These are phyloP conservation scores for Acer yangbiense DNA, from an alignment of 345 rosid species.

Conservation along the genomic window DNA sequence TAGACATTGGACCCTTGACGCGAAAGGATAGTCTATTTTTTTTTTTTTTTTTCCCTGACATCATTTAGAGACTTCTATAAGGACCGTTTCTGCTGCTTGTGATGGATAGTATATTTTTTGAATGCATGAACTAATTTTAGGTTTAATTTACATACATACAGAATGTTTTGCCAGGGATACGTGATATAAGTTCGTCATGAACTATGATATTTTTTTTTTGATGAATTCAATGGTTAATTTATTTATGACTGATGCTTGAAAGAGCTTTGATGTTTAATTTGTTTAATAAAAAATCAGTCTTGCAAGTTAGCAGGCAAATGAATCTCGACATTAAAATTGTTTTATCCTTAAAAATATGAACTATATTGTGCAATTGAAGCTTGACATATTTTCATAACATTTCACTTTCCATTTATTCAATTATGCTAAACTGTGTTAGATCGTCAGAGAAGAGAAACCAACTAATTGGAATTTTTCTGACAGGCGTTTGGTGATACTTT, in stretches of 20 bases:
- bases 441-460: not conserved
- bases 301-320: not conserved
- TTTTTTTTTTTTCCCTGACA: too few species aligned
- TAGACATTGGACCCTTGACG: too few species aligned
- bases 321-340: not conserved
- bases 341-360: not conserved
- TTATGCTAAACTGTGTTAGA: not conserved
- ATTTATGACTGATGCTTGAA: not conserved
- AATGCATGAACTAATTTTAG: too few species aligned
- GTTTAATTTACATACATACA: too few species aligned
- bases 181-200: not conserved
- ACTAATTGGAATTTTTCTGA: slow-evolving; percentile 20
- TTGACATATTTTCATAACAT: slow-evolving; percentile 3
- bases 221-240: too few species aligned
- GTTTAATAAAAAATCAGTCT: not conserved
- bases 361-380: not conserved
- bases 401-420: not conserved
- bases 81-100: not conserved
- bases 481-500: slow-evolving; percentile 82
- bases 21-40: too few species aligned
- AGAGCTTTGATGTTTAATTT: not conserved
- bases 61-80: not conserved
- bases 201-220: not conserved
- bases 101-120: not conserved
- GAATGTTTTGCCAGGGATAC: not conserved